A percentile compares a stretch with the other conserved stretches of the same genome.
Evolutionary conservation across 257 asterid species (phyloP).

Genomic region (Ehretia macrophylla): DNA sequence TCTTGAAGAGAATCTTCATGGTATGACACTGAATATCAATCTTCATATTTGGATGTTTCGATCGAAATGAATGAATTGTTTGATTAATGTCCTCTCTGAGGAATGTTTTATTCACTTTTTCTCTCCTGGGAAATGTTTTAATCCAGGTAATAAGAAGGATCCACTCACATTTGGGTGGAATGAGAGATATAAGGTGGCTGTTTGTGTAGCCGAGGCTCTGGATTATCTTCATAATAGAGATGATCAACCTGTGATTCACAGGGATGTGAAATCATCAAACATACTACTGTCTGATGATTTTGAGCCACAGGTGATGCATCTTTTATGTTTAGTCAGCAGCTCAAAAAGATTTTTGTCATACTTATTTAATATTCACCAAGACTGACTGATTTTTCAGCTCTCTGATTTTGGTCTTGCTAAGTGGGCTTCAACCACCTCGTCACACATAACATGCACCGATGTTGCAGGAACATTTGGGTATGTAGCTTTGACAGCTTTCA

Average conservation of each 20-base stretch:
- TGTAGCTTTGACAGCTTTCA: constrained; percentile 19
- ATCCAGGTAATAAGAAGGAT: constrained; percentile 54
- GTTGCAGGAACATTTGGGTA: constrained; percentile 97
- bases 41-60: not conserved
- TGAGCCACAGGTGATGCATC: constrained; percentile 72
- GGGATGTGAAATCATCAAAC: constrained; percentile 94
- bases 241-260: constrained; percentile 67
- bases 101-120: no score
- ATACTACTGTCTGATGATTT: constrained; percentile 77
- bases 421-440: constrained; percentile 76
- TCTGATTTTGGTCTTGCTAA: constrained; percentile 96
- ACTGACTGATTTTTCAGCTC: constrained; percentile 41
- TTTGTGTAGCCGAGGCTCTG: constrained; percentile 95
- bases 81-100: not conserved
- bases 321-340: not conserved
- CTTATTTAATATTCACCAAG: not conserved
- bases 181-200: constrained; percentile 69
- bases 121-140: not conserved
- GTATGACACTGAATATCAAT: constrained; percentile 27
- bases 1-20: constrained; percentile 96
- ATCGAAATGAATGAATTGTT: not conserved
- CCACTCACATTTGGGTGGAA: constrained; percentile 59
- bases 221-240: constrained; percentile 79
- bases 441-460: constrained; percentile 72
- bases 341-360: not conserved